Base-by-base conservation (phyloP, 1,284 basidiomycete genomes). In the Cutaneotrichosporon mucoides region DNA sequence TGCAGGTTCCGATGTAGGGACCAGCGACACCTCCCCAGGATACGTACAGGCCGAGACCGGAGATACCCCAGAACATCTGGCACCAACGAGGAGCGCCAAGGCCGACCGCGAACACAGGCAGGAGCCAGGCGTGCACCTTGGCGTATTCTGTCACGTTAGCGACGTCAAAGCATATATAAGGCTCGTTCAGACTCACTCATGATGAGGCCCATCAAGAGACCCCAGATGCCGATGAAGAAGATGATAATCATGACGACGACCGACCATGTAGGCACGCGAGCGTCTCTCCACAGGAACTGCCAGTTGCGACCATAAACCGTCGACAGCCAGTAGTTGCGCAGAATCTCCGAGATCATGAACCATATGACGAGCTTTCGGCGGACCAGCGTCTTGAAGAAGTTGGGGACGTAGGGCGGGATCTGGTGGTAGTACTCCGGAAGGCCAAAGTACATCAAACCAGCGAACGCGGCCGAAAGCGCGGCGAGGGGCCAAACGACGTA, bases 61-160 rank as follows among this genome's bases (percentile, higher is more conserved):
- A 78, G 36, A 75, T 76, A 63, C 77, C 78, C 78, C 78, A 79
- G 70, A 75, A 77, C 76, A 79, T 79, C 81, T 92, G 91, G 81
- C 91, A 94, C 92, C 92, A 95, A 68, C 90, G 80, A 12, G 92
- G 92, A 40, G 90, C 89, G 56, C 91, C 92, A 54, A 95, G 83
- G 69, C 92, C 92, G 57, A 95, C 90, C 8, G 92, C 92, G 68
- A 95, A 95, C 13, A 95, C 89, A 57, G 92, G 90, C 51, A 95
- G 79, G 13, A 95, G 80, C 92, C 92, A 95, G 10, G 92, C 93
- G 73, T 95, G 92, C 5, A 89, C 89, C 79, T 92, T 94, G 70
- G 88, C 89, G 78, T 92, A 86, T 68, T 87, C 75, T 76, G 62
- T 3, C 43, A 13, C 6, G 57, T 60, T 43, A 61, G 59, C 48